Evolutionary conservation across 2,329 filamentous ascomycete genomes (phyloP).

Genomic region (Colletotrichum tropicale): DNA sequence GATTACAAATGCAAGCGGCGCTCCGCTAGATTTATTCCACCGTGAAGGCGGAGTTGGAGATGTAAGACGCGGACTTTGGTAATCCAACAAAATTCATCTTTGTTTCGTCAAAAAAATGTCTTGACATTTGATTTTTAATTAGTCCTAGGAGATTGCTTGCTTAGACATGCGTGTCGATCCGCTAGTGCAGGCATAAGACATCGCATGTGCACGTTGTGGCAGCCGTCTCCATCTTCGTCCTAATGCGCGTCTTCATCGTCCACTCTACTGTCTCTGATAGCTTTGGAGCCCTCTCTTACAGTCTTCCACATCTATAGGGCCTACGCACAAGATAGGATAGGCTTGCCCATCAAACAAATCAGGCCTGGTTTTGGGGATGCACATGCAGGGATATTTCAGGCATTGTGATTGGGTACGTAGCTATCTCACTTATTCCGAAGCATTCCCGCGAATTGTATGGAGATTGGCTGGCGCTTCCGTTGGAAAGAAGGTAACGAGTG

Average conservation of each 20-base stretch:
- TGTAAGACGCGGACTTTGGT: not conserved
- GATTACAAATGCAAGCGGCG: not conserved
- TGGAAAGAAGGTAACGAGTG: not conserved
- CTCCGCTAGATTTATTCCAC: not conserved
- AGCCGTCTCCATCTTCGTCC: not conserved
- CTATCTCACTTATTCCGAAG: not conserved
- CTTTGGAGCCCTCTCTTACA: not conserved
- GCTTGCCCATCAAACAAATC: not conserved
- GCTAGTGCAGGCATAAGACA: not conserved
- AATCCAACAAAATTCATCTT: not conserved
- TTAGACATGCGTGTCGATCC: not conserved
- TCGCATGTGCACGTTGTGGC: not conserved
- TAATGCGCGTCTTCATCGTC: rapidly evolving
- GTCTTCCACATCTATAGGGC: not conserved
- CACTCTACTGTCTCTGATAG: not conserved
- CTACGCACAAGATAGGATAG: not conserved
- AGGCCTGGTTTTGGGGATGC: not conserved
- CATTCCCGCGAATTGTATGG: not conserved
- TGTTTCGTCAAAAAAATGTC: not conserved
- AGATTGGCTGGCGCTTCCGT: not conserved
- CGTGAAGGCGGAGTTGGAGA: not conserved
- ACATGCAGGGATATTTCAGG: not conserved
- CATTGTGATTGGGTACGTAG: not conserved
- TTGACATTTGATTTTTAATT: not conserved
- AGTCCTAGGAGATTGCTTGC: not conserved